These are phyloP conservation scores for Aquilaria malaccensis DNA, from an alignment of 345 rosid genomes.

Conservation along the genomic window DNA sequence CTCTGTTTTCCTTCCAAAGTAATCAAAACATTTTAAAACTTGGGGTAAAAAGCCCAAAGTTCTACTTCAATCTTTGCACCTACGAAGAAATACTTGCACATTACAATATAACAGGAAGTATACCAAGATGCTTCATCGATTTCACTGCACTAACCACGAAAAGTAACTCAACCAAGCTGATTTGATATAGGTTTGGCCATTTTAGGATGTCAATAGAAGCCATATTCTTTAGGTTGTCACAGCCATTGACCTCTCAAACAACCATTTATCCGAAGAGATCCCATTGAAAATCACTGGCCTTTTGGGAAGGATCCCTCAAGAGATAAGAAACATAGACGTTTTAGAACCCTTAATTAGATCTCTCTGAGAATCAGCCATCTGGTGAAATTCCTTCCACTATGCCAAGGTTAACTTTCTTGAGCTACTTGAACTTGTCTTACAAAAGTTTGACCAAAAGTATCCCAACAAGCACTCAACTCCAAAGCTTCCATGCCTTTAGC, in stretches of 20 bases:
- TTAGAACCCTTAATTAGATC: slow-evolving; percentile 15
- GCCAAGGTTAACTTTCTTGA: not conserved
- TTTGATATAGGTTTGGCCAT: not conserved
- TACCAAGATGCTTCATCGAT: slow-evolving; percentile 17
- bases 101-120: slow-evolving; percentile 6
- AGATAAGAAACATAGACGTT: slow-evolving; percentile 12
- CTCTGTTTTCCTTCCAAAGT: too few relatives aligned
- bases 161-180: not conserved
- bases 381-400: slow-evolving; percentile 17
- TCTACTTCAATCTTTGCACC: slow-evolving; percentile 9
- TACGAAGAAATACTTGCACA: slow-evolving; percentile 10
- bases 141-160: slow-evolving; percentile 1
- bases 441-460: slow-evolving; percentile 16
- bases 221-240: slow-evolving; percentile 8
- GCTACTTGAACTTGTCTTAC: slow-evolving; percentile 13
- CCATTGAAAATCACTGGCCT: slow-evolving; percentile 14
- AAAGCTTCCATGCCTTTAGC: too few relatives aligned
- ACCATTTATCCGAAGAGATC: slow-evolving; percentile 10
- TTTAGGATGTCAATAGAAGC: slow-evolving; percentile 5
- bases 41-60: too few relatives aligned
- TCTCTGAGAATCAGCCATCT: slow-evolving; percentile 9
- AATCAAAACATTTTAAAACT: too few relatives aligned
- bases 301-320: slow-evolving; percentile 17
- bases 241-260: not conserved
- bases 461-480: slow-evolving; percentile 5